Conservation (phyloP, 2,329 filamentous ascomycete genomes). For the Plenodomus lindquistii region DNA sequence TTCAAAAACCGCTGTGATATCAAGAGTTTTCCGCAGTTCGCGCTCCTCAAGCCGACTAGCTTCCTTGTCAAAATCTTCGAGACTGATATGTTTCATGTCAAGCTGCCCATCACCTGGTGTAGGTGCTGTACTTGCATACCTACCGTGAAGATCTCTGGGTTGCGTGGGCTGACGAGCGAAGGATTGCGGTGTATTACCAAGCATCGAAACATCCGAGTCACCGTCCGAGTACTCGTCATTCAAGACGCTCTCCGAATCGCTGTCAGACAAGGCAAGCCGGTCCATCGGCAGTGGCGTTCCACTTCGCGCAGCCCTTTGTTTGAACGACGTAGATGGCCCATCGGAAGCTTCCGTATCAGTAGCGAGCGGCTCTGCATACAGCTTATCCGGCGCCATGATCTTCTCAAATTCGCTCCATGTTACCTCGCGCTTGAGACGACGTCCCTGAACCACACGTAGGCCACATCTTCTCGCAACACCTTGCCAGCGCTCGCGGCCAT, state of each 20-base stretch:
- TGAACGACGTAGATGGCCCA: constrained; percentile 19
- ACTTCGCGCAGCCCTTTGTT: constrained; percentile 24
- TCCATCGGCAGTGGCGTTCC: constrained; percentile 34
- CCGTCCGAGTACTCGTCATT: constrained; percentile 2
- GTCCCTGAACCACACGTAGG: constrained; percentile 51
- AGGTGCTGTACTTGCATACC: constrained; percentile 4
- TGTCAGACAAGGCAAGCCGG: constrained; percentile 11
- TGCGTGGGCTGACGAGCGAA: not conserved
- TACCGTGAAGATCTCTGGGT: constrained; percentile 5
- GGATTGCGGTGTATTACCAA: not conserved
- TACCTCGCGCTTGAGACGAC: constrained; percentile 43
- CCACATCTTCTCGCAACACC: constrained; percentile 56
- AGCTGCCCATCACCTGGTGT: not conserved
- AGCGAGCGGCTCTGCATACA: constrained; percentile 30
- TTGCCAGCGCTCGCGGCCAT: constrained; percentile 57
- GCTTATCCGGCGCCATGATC: constrained; percentile 14
- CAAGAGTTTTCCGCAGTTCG: constrained; percentile 51
- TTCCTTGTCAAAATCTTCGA: constrained; percentile 53
- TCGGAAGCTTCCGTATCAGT: constrained; percentile 30
- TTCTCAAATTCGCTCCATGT: constrained; percentile 49
- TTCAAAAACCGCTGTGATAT: constrained; percentile 21
- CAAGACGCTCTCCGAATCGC: constrained; percentile 4
- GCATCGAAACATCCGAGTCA: constrained; percentile 4
- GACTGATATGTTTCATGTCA: constrained; percentile 1
- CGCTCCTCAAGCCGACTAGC: constrained; percentile 51